Base-by-base conservation (phyloP, 805 yeast genomes). In the Metschnikowia sp. region DNA sequence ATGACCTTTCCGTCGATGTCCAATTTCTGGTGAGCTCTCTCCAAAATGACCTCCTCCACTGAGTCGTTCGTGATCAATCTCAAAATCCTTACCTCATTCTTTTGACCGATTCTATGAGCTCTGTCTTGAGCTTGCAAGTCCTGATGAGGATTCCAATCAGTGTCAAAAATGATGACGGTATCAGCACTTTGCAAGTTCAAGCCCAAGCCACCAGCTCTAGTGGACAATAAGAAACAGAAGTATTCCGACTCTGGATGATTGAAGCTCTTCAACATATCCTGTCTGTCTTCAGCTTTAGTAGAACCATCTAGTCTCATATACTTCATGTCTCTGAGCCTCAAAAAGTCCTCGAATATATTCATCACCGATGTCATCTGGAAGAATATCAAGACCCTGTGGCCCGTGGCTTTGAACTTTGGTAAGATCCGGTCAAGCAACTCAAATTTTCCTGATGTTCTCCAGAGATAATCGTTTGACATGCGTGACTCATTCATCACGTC, bases 111-210 rank as follows among this genome's bases (percentile, higher is more conserved):
- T 76, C 95, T 80, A 65, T 87, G 95, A 1, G 95, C 95, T 73
- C 95, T 77, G 67, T 87, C 95, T 67, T 87, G 95, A 1, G 94
- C 95, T 65, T 87, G 95, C 61, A 87, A 78, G 81, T 87, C 95
- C 66, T 87, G 95, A 69, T 87, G 95, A 8, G 95, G 95, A 62
- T 87, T 87, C 95, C 95, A 87, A 70, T 87, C 95, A 12, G 92
- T 85, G 64, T 87, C 95, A 63, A 86, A 87, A 53, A 87, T 87
- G 53, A 87, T 82, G 49, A 87, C 95, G 0, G 95, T 87, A 63
- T 87, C 95, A 3, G 95, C 95, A 26, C 91, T 86, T 70, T 87
- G 95, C 64, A 87, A 79, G 65, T 87, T 87, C 60, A 87, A 76
- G 61, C 95, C 95, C 58, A 87, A 78, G 54, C 95, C 95, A 77